Evolutionary conservation across 1,284 basidiomycete genomes (phyloP), one percentile per base, ranked within the genome.

Genomic region (Cutaneotrichosporon sp.): DNA sequence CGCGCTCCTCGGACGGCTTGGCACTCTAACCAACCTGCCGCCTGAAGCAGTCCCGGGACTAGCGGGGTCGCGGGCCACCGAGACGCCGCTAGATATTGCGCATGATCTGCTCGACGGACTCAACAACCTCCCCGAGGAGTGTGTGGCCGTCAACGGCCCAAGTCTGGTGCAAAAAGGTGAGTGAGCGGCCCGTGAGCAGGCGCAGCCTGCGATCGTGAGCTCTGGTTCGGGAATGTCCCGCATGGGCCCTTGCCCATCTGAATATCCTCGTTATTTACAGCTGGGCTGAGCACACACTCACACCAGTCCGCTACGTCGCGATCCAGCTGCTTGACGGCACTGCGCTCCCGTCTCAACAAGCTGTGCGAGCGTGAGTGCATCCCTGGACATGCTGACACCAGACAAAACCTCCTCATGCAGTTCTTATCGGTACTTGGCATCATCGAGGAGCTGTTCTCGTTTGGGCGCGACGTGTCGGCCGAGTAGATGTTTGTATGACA

Each of bases 371-470:
- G 76, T 75, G 64, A 72, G 75, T 74, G 3, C 3, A 38, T 9
- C 9, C 4, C 9, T 9, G 36, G 5, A 47, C 34, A 5, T 36
- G 57, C 64, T 70, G 52, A 67, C 56, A 6, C 6, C 63, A 78
- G 76, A 4, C 73, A 74, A 65, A 73, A 68, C 6, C 65, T 78
- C 34, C 68, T 78, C 40, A 72, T 75, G 73, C 73, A 75, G 64
- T 77, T 77, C 66, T 63, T 78, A 14, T 70, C 72, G 38, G 74
- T 78, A 4, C 65, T 78, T 53, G 69, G 73, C 42, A 74, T 76
- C 16, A 77, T 78, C 31, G 76, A 78, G 61, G 73, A 73, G 14
- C 75, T 76, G 76, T 78, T 76, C 60, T 69, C 69, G 1, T 73
- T 75, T 42, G 72, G 72, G 10, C 63, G 61, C 42, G 72, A 73